Conservation (phyloP, 2,329 filamentous ascomycete genomes). For the Boeremia exigua region DNA sequence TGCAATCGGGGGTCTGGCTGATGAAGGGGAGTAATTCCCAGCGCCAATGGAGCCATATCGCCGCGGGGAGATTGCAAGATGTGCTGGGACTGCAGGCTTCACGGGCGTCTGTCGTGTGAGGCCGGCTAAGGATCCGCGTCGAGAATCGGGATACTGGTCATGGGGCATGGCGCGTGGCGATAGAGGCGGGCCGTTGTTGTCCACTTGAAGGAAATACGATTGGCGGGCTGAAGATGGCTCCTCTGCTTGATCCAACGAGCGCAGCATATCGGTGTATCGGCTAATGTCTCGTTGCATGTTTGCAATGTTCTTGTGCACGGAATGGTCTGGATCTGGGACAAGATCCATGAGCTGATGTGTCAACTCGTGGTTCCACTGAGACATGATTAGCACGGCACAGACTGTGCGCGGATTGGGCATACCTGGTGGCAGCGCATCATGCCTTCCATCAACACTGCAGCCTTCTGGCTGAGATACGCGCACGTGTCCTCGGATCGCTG, state of each 20-base stretch:
- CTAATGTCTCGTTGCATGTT: constrained; percentile 68
- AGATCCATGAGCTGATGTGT: constrained; percentile 76
- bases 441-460: constrained; percentile 81
- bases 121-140: constrained; percentile 68
- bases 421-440: constrained; percentile 75
- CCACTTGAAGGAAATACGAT: constrained; percentile 52
- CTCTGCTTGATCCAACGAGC: constrained; percentile 64
- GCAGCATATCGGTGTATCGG: constrained; percentile 65
- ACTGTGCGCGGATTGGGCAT: constrained; percentile 36
- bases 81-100: constrained; percentile 80
- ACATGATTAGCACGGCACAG: constrained; percentile 31
- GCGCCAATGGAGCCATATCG: constrained; percentile 88
- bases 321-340: constrained; percentile 76
- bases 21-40: constrained; percentile 71
- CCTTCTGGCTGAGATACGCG: constrained; percentile 78
- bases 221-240: constrained; percentile 67
- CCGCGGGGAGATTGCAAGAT: constrained; percentile 77
- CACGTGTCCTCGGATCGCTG: constrained; percentile 84
- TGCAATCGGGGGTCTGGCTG: constrained; percentile 73
- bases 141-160: constrained; percentile 69
- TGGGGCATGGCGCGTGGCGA: constrained; percentile 87
- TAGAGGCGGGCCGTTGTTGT: constrained; percentile 69
- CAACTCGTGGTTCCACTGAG: constrained; percentile 82
- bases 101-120: constrained; percentile 68
- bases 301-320: constrained; percentile 74